Conservation (phyloP, 192 early-diverging fungal genomes). For the Podila minutissima region DNA sequence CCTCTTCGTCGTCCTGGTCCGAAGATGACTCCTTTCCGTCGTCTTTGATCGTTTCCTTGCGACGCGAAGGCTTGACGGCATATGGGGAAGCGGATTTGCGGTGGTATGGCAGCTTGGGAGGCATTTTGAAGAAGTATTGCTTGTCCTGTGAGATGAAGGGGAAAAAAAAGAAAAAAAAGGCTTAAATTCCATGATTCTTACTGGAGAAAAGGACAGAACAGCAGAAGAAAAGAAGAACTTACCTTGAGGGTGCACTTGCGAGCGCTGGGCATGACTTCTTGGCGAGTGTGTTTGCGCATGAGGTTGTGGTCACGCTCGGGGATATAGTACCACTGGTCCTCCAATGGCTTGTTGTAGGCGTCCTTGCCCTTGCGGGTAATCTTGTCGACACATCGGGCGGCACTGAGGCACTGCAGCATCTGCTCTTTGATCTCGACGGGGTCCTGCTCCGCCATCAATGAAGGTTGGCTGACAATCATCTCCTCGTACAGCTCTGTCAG, state of each 20-base stretch:
- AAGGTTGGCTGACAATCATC: slow-evolving; percentile 58
- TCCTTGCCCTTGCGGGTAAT: slow-evolving; percentile 65
- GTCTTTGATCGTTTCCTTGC: slow-evolving; percentile 25
- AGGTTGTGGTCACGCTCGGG: slow-evolving; percentile 62
- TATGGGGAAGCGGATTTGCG: slow-evolving; percentile 50
- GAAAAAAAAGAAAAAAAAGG: neutral
- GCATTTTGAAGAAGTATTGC: slow-evolving; percentile 67
- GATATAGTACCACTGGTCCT: slow-evolving; percentile 63
- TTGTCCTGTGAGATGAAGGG: slow-evolving; percentile 18
- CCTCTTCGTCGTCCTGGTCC: slow-evolving; percentile 28
- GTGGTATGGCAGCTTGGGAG: slow-evolving; percentile 63
- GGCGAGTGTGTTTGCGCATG: slow-evolving; percentile 60
- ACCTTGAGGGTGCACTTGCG: slow-evolving; percentile 65
- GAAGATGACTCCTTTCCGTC: slow-evolving; percentile 23
- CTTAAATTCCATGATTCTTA: neutral
- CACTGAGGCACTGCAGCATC: slow-evolving; percentile 51
- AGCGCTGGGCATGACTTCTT: slow-evolving; percentile 62
- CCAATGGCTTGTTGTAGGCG: slow-evolving; percentile 62
- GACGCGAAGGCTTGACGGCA: slow-evolving; percentile 36
- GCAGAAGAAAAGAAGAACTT: neutral
- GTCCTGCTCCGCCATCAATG: slow-evolving; percentile 22
- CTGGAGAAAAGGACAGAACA: neutral
- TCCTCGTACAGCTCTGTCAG: slow-evolving; percentile 60
- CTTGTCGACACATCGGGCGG: slow-evolving; percentile 58
- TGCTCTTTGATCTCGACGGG: slow-evolving; percentile 43